These are phyloP conservation scores for Pontederia paniculata DNA, from an alignment of 176 grass and related monocot species.

Conservation along the genomic window DNA sequence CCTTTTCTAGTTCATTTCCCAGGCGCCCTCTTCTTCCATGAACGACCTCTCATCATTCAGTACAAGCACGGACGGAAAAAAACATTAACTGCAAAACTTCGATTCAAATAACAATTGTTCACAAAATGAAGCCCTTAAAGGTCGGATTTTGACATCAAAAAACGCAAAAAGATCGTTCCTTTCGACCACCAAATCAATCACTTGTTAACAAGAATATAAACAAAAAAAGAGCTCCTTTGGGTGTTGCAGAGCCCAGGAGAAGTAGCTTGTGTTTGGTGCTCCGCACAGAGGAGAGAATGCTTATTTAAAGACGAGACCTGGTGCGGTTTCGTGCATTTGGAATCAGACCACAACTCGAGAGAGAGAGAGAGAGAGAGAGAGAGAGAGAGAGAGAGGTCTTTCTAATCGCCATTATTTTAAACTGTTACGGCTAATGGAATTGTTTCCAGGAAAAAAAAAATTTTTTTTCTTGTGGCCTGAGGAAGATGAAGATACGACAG, in stretches of 20 bases:
- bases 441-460: no score
- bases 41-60: no score
- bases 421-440: no score
- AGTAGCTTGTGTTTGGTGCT: not conserved
- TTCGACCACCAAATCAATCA: constrained; percentile 3
- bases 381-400: not conserved
- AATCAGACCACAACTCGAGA: not conserved
- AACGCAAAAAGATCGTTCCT: constrained; percentile 2
- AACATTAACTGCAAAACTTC: not conserved
- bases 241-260: not conserved
- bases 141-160: constrained; percentile 9
- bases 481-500: no score
- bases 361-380: not conserved
- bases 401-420: not conserved
- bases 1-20: no score
- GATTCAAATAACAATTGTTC: not conserved
- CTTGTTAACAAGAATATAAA: not conserved
- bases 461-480: no score
- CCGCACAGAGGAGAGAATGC: not conserved
- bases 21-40: no score
- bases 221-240: not conserved
- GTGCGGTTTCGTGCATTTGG: not conserved
- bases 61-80: not conserved
- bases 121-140: not conserved
- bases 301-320: constrained; percentile 2